Evolutionary conservation across 768 basidiomycete species (phyloP).

Genomic region (Piloderma croceum): DNA sequence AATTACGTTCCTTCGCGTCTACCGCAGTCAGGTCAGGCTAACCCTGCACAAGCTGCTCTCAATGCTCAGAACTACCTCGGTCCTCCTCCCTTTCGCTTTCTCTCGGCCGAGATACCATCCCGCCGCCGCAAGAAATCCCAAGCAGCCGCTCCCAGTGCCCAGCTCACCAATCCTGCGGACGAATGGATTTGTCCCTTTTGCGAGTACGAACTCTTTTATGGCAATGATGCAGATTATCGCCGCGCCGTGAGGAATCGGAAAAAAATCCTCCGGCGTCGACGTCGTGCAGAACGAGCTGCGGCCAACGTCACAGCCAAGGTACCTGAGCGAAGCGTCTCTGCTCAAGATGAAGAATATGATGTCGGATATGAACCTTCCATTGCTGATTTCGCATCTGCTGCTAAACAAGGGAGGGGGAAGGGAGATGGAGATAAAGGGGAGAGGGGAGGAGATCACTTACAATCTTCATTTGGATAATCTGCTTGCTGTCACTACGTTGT

Average conservation of each 20-base stretch:
- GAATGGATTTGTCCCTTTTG: constrained; percentile 96
- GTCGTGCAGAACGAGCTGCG: constrained; percentile 67
- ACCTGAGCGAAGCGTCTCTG: neutral
- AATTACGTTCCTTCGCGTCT: constrained; percentile 90
- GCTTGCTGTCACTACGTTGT: no score
- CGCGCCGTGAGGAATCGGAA: constrained; percentile 66
- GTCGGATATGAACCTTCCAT: neutral
- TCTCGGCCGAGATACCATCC: constrained; percentile 62
- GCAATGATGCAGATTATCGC: constrained; percentile 64
- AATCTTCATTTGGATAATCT: no score
- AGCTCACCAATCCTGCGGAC: constrained; percentile 57
- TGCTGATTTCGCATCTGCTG: no score
- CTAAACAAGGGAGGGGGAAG: no score
- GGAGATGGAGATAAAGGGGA: no score
- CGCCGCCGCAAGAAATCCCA: constrained; percentile 26
- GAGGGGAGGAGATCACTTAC: no score
- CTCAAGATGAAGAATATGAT: neutral
- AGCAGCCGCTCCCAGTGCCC: constrained; percentile 23
- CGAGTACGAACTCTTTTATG: constrained; percentile 89
- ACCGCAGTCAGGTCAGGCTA: constrained; percentile 38
- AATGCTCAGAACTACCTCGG: constrained; percentile 47
- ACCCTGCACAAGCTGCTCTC: constrained; percentile 32
- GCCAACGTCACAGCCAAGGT: constrained; percentile 23
- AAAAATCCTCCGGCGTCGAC: constrained; percentile 66
- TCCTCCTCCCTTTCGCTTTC: constrained; percentile 59